phyloP scores from a whole-genome alignment of 108 stramenopile species.

The Nitzschia sp. region DNA sequence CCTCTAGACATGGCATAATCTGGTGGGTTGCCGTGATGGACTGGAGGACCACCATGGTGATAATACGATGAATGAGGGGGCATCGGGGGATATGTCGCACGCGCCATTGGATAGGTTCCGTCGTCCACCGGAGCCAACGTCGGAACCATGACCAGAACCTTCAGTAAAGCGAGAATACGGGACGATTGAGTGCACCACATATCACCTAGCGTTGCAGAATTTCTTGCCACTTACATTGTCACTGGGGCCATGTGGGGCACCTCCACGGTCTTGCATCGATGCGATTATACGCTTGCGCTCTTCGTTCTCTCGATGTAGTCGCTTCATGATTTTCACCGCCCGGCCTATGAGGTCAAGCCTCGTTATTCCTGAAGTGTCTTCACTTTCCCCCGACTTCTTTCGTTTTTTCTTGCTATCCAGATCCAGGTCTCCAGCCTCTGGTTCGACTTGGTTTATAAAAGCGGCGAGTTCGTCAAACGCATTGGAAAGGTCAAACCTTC shows the following conservation, averaged over 20 bases:
- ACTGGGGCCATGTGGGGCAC: conserved; percentile 3
- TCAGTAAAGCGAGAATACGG: too few species aligned
- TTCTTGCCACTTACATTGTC: conserved; percentile 37
- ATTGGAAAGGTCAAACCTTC: conserved; percentile 71
- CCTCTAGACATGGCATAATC: conserved; percentile 3
- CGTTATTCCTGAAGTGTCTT: conserved; percentile 45
- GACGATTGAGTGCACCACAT: too few species aligned
- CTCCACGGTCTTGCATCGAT: conserved; percentile 25
- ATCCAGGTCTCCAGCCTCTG: conserved; percentile 32
- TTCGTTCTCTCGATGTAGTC: conserved; percentile 49
- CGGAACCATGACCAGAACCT: conserved; percentile 57
- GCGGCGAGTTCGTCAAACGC: conserved; percentile 74
- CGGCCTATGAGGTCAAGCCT: conserved; percentile 48
- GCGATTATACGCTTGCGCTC: conserved; percentile 38
- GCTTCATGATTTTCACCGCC: conserved; percentile 35
- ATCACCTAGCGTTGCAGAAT: not conserved
- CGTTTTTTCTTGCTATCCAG: conserved; percentile 26
- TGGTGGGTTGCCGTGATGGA: conserved; percentile 6
- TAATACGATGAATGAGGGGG: conserved; percentile 14
- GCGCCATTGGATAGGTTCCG: conserved; percentile 39
- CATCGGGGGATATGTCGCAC: conserved; percentile 24
- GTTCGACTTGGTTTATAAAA: conserved; percentile 68
- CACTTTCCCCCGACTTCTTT: conserved; percentile 27
- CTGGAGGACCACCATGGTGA: conserved; percentile 1
- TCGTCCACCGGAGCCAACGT: conserved; percentile 40